phyloP scores from a whole-genome alignment of 1,139 yeast species.

The Tardiomyces blankii region DNA sequence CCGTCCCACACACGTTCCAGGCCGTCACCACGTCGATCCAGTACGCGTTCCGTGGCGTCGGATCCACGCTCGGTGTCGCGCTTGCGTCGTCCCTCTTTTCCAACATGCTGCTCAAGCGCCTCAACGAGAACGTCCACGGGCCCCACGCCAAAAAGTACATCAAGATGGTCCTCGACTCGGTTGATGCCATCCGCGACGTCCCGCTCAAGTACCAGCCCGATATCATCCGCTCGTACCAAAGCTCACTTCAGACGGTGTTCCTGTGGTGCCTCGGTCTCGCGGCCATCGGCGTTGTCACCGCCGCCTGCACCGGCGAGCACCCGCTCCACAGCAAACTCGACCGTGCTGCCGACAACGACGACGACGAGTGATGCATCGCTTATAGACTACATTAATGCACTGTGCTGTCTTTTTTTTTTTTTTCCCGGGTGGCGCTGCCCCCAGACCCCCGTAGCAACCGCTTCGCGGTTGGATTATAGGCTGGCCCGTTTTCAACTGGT shows the following conservation, averaged over 20 bases:
- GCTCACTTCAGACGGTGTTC: constrained; percentile 45
- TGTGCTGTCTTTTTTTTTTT: too few species aligned
- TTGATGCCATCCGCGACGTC: constrained; percentile 43
- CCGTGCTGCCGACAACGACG: background rate
- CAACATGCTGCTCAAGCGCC: constrained; percentile 25
- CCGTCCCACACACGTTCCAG: constrained; percentile 48
- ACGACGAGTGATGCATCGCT: background rate
- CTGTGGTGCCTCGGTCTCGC: constrained; percentile 37
- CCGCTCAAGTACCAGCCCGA: constrained; percentile 39
- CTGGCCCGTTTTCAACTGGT: too few species aligned
- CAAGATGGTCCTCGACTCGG: constrained; percentile 40
- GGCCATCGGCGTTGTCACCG: constrained; percentile 19
- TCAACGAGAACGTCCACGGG: constrained; percentile 24
- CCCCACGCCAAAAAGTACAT: constrained; percentile 29
- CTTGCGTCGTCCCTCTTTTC: constrained; percentile 57
- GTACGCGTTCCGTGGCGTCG: constrained; percentile 64
- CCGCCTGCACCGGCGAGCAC: constrained; percentile 30
- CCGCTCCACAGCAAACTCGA: background rate
- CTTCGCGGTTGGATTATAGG: too few species aligned
- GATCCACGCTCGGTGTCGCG: constrained; percentile 63
- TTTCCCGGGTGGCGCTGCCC: too few species aligned
- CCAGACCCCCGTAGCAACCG: too few species aligned
- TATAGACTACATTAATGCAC: too few species aligned
- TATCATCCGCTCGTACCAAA: constrained; percentile 37
- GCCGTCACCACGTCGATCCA: constrained; percentile 69